These are phyloP conservation scores for Haplosporangium gracile DNA, from an alignment of 192 early-diverging fungal species.

Conservation along the genomic window DNA sequence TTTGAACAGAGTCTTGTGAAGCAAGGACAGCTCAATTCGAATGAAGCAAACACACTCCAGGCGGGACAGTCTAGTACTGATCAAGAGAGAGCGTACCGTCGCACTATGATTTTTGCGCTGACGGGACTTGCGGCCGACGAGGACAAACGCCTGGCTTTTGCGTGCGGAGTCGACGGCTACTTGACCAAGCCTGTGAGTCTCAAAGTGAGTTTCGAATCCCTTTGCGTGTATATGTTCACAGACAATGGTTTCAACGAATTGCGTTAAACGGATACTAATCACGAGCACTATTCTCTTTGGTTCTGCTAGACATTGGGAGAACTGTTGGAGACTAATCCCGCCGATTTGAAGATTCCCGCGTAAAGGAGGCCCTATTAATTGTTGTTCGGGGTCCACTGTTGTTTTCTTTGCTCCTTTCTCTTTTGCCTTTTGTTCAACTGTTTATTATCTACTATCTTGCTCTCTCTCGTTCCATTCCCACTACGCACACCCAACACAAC, in stretches of 20 bases:
- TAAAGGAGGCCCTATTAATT: neutral
- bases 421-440: constrained; percentile 6
- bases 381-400: neutral
- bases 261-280: neutral
- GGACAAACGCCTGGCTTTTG: constrained; percentile 58
- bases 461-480: neutral
- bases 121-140: constrained; percentile 58
- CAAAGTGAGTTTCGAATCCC: constrained; percentile 34
- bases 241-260: neutral
- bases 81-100: constrained; percentile 30
- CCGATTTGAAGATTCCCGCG: neutral
- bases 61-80: neutral
- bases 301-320: constrained; percentile 18
- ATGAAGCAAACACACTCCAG: neutral
- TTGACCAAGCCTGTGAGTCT: constrained; percentile 63
- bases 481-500: neutral
- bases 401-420: neutral
- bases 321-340: neutral
- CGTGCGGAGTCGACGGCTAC: constrained; percentile 61
- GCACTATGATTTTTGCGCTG: constrained; percentile 59
- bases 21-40: constrained; percentile 1
- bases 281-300: neutral
- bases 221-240: neutral
- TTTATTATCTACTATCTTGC: neutral
- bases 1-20: constrained; percentile 38